These are phyloP conservation scores for Aspergillus novoparasiticus DNA, from an alignment of 2,329 filamentous ascomycete genomes.

Conservation along the genomic window DNA sequence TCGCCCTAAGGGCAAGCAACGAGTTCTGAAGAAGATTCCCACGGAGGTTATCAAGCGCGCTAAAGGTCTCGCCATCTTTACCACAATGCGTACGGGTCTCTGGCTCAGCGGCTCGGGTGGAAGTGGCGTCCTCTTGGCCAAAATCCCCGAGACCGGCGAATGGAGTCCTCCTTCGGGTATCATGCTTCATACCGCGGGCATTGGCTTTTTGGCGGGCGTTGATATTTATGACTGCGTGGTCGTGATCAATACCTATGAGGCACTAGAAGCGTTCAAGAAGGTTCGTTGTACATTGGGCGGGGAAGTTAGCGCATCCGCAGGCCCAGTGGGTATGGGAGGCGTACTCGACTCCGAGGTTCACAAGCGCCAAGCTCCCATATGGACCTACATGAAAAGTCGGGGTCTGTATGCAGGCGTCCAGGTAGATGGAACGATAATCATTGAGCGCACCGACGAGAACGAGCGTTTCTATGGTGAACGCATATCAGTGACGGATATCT, in stretches of 20 bases:
- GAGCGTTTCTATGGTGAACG: constrained; percentile 77
- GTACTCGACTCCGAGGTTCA: constrained; percentile 70
- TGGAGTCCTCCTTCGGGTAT: constrained; percentile 94
- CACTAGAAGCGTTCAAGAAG: constrained; percentile 80
- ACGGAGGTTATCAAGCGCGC: constrained; percentile 82
- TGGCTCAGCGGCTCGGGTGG: constrained; percentile 92
- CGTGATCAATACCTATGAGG: constrained; percentile 84
- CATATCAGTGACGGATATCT: constrained; percentile 63
- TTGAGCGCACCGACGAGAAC: constrained; percentile 86
- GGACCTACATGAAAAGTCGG: constrained; percentile 85
- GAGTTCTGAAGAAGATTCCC: constrained; percentile 80
- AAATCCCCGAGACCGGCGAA: constrained; percentile 75
- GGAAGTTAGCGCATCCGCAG: constrained; percentile 75
- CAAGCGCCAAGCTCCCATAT: constrained; percentile 71
- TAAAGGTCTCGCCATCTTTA: constrained; percentile 89
- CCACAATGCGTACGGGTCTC: constrained; percentile 89
- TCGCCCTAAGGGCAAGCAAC: constrained; percentile 62
- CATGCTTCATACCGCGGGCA: constrained; percentile 81
- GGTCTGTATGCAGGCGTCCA: constrained; percentile 87
- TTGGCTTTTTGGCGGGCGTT: constrained; percentile 87
- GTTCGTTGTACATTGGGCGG: constrained; percentile 78
- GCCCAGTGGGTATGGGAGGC: constrained; percentile 76
- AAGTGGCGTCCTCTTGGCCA: constrained; percentile 81
- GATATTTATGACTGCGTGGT: constrained; percentile 96
- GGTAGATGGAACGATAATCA: constrained; percentile 82